These are phyloP conservation scores for Lomentospora prolificans DNA, from an alignment of 2,329 filamentous ascomycete species.

Conservation along the genomic window DNA sequence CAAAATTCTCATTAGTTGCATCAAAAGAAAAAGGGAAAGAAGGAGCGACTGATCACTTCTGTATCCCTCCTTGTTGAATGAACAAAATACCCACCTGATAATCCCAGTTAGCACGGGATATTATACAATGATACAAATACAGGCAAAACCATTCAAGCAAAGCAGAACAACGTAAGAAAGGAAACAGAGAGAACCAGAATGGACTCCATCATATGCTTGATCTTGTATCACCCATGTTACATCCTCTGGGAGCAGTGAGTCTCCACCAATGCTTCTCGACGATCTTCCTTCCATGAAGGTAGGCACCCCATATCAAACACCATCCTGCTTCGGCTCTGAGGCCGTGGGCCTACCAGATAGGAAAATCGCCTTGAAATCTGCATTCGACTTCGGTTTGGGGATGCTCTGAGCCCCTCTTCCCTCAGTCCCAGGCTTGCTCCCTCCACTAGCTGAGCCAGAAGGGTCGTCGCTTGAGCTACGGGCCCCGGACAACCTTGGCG, in stretches of 20 bases:
- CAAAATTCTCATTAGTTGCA: too few relatives aligned
- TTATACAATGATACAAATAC: too few relatives aligned
- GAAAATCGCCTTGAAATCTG: conserved; percentile 48
- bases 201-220: background rate
- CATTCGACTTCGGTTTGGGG: conserved; percentile 38
- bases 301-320: background rate
- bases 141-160: too few relatives aligned
- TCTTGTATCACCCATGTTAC: background rate
- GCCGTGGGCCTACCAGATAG: background rate
- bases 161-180: too few relatives aligned
- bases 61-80: too few relatives aligned
- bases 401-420: conserved; percentile 10
- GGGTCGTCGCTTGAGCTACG: background rate
- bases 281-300: background rate
- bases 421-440: conserved; percentile 17
- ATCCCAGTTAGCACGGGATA: too few relatives aligned
- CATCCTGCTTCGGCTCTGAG: background rate
- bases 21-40: too few relatives aligned
- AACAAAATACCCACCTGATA: too few relatives aligned
- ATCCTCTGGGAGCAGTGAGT: background rate
- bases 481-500: conserved; percentile 16
- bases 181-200: too few relatives aligned
- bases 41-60: too few relatives aligned
- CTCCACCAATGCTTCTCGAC: too few relatives aligned
- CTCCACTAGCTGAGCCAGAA: conserved; percentile 10